Evolutionary conservation across 495 filamentous ascomycete species (phyloP).

Genomic region (Aspergillus haitiensis): DNA sequence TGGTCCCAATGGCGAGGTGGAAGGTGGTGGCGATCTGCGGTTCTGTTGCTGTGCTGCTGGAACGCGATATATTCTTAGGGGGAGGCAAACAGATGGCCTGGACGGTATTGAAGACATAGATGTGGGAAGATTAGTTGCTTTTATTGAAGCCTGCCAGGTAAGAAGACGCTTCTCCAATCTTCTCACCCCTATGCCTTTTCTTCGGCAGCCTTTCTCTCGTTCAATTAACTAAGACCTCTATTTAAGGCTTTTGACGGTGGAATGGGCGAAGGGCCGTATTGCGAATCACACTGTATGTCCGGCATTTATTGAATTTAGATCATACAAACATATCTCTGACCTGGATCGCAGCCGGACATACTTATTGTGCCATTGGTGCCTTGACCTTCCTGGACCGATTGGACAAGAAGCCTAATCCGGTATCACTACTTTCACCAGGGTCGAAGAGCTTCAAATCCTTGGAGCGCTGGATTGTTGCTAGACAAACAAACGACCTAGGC

Average conservation of each 20-base stretch:
- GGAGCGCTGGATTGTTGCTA: conserved; percentile 65
- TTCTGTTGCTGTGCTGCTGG: conserved; percentile 81
- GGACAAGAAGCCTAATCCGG: conserved; percentile 20
- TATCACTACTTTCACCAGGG: conserved; percentile 34
- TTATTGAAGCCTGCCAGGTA: conserved; percentile 71
- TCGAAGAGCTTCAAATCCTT: conserved; percentile 44
- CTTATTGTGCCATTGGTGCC: conserved; percentile 78
- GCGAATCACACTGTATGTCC: conserved; percentile 82
- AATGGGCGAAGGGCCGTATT: conserved; percentile 73
- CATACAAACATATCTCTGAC: not conserved
- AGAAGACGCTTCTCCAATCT: conserved; percentile 13
- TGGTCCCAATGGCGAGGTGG: conserved; percentile 57
- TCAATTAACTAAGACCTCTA: conserved; percentile 21
- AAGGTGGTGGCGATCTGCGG: conserved; percentile 79
- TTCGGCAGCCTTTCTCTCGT: not conserved
- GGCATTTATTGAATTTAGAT: not conserved
- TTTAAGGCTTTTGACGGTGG: conserved; percentile 86
- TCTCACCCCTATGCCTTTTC: conserved; percentile 12
- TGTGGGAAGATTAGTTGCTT: conserved; percentile 63
- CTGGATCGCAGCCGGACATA: conserved; percentile 67
- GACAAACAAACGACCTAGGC: conserved; percentile 61
- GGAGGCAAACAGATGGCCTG: conserved; percentile 51
- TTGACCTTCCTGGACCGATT: conserved; percentile 65
- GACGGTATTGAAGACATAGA: conserved; percentile 70
- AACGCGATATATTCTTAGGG: conserved; percentile 79